phyloP scores from a whole-genome alignment of 192 early-diverging fungal genomes.

The Gryganskiella cystojenkinii region DNA sequence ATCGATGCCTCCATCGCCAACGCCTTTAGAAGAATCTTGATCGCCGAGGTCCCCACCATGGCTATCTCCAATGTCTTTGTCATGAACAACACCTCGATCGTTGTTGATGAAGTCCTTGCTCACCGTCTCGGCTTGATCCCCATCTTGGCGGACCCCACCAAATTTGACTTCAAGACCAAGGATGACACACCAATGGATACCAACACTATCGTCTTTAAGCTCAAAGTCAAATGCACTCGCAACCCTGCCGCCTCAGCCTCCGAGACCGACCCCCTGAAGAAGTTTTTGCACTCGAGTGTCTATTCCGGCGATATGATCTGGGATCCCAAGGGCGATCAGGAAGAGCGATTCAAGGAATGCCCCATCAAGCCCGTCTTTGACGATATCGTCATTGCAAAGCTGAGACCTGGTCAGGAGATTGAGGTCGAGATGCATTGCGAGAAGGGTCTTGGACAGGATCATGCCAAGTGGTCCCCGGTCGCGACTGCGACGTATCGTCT shows the following conservation, averaged over 20 bases:
- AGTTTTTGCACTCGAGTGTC: conserved; percentile 81
- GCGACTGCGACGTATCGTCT: conserved; percentile 96
- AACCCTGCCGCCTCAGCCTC: conserved; percentile 67
- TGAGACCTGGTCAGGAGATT: conserved; percentile 92
- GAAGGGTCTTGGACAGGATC: conserved; percentile 95
- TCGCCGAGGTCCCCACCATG: conserved; percentile 98
- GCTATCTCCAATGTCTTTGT: conserved; percentile 96
- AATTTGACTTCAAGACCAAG: conserved; percentile 79
- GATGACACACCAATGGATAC: conserved; percentile 88
- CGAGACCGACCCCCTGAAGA: conserved; percentile 79
- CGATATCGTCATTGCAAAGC: conserved; percentile 94
- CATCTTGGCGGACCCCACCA: conserved; percentile 84
- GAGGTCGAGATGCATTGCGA: conserved; percentile 86
- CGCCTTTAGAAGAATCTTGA: conserved; percentile 90
- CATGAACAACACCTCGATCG: conserved; percentile 89
- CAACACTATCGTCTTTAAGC: conserved; percentile 93
- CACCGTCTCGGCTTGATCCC: conserved; percentile 94
- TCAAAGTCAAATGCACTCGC: conserved; percentile 77
- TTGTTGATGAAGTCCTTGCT: conserved; percentile 94
- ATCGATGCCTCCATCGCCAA: conserved; percentile 95
- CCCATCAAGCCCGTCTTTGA: conserved; percentile 85
- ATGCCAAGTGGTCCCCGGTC: conserved; percentile 98
- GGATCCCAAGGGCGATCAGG: conserved; percentile 94
- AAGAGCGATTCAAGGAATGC: conserved; percentile 67
- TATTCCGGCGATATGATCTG: conserved; percentile 82